Conservation (phyloP, 805 yeast genomes). For the Blastobotrys muscicola region DNA sequence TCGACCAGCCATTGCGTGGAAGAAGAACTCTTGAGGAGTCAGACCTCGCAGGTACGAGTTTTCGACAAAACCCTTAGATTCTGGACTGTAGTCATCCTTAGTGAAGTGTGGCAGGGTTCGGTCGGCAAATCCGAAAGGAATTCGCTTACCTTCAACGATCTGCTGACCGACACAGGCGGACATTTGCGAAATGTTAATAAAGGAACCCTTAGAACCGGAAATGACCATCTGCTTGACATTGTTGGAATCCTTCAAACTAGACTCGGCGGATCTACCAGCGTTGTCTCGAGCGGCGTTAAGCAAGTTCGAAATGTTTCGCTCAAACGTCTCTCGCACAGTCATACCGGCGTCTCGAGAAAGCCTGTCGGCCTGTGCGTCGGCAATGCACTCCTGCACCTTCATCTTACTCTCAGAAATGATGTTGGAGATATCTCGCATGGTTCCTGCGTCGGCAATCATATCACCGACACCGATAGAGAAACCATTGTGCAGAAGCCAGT, state of each 20-base stretch:
- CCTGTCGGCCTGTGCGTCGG: conserved; percentile 82
- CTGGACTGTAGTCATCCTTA: conserved; percentile 97
- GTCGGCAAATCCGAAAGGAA: conserved; percentile 93
- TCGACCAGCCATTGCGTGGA: conserved; percentile 99
- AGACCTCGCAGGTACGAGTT: conserved; percentile 94
- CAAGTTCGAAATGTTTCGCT: conserved; percentile 90
- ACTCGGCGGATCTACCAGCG: conserved; percentile 98
- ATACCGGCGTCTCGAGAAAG: conserved; percentile 98
- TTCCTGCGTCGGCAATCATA: conserved; percentile 94
- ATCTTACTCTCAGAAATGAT: conserved; percentile 89
- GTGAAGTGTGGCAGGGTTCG: conserved; percentile 97
- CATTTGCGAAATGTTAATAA: conserved; percentile 98
- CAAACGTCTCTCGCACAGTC: conserved; percentile 97
- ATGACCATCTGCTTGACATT: conserved; percentile 99
- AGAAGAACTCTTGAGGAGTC: conserved; percentile 97
- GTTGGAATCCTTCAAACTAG: conserved; percentile 85
- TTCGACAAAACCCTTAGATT: conserved; percentile 96
- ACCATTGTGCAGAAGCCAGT: conserved; percentile 93
- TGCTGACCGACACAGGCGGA: conserved; percentile 99
- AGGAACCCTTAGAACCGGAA: conserved; percentile 98
- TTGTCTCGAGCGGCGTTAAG: conserved; percentile 98
- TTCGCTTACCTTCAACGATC: conserved; percentile 99
- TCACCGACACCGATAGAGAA: conserved; percentile 99
- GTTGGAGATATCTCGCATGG: conserved; percentile 88
- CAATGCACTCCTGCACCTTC: conserved; percentile 87